Evolutionary conservation across 2,329 filamentous ascomycete species (phyloP).

Genomic region (Nannizziopsis barbatae): DNA sequence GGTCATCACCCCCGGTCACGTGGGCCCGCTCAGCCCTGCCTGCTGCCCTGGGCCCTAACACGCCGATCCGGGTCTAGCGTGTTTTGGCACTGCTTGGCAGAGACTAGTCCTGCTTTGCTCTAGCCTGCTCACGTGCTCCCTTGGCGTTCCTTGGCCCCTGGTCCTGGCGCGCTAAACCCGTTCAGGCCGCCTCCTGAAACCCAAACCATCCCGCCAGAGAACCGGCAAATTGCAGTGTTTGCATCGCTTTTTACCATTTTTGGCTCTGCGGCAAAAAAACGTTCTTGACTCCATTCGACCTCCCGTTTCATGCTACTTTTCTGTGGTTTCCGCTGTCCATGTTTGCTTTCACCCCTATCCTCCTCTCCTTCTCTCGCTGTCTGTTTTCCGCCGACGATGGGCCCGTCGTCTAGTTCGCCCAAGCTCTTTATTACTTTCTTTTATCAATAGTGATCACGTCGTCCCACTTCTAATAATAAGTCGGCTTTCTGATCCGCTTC

Average conservation of each 20-base stretch:
- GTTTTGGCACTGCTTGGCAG: not conserved
- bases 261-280: too few species aligned
- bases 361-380: not conserved
- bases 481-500: not conserved
- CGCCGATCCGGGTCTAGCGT: not conserved
- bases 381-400: not conserved
- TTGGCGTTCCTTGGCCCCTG: conserved; percentile 1
- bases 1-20: conserved; percentile 3
- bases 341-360: not conserved
- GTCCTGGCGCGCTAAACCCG: not conserved
- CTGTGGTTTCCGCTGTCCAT: too few species aligned
- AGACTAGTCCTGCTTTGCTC: not conserved
- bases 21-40: not conserved
- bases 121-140: not conserved
- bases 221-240: not conserved
- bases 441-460: too few species aligned
- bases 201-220: too few species aligned
- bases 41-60: not conserved
- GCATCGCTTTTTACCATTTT: not conserved
- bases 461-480: not conserved
- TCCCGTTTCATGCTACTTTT: too few species aligned
- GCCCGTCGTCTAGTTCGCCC: too few species aligned
- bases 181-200: conserved; percentile 7
- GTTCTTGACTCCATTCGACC: too few species aligned
- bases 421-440: too few species aligned